phyloP scores from a whole-genome alignment of 2,329 filamentous ascomycete species.

The Ascochyta rabiei region DNA sequence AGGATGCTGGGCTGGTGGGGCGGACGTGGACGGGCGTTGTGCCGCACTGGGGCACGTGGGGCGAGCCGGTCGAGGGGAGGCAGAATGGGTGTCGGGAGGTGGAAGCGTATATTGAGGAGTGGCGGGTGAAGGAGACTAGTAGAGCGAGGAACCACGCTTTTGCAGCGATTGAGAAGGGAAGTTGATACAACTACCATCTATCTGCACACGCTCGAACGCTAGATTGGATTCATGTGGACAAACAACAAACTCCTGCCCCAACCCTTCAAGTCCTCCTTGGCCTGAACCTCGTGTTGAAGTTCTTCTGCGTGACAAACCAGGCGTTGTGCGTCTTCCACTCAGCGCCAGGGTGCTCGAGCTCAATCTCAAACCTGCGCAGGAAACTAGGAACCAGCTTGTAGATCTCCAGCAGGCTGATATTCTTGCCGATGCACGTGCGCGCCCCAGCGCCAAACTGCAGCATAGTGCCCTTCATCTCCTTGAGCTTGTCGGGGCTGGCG shows the following conservation, averaged over 20 bases:
- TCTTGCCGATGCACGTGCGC: slow-evolving; percentile 69
- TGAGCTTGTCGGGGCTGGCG: slow-evolving; percentile 61
- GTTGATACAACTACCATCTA: background rate
- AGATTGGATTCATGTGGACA: background rate
- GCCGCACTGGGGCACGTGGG: slow-evolving; percentile 43
- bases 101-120: slow-evolving; percentile 65
- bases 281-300: slow-evolving; percentile 54
- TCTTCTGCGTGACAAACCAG: slow-evolving; percentile 59
- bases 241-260: background rate
- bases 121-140: slow-evolving; percentile 35
- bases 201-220: slow-evolving; percentile 1
- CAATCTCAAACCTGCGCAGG: slow-evolving; percentile 66
- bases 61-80: slow-evolving; percentile 36
- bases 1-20: slow-evolving; percentile 28
- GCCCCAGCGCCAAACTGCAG: slow-evolving; percentile 75
- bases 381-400: slow-evolving; percentile 62
- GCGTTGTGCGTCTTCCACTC: slow-evolving; percentile 59
- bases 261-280: slow-evolving; percentile 20
- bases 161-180: slow-evolving; percentile 28
- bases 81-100: slow-evolving; percentile 57
- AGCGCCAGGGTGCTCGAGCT: slow-evolving; percentile 47
- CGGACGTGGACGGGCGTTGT: slow-evolving; percentile 46
- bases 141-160: slow-evolving; percentile 31
- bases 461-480: slow-evolving; percentile 73
- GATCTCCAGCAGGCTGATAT: slow-evolving; percentile 57